A percentile compares a stretch with the other conserved stretches of the same genome.
phyloP scores from a whole-genome alignment of 2,329 filamentous ascomycete species.

The Balansia obtecta region DNA sequence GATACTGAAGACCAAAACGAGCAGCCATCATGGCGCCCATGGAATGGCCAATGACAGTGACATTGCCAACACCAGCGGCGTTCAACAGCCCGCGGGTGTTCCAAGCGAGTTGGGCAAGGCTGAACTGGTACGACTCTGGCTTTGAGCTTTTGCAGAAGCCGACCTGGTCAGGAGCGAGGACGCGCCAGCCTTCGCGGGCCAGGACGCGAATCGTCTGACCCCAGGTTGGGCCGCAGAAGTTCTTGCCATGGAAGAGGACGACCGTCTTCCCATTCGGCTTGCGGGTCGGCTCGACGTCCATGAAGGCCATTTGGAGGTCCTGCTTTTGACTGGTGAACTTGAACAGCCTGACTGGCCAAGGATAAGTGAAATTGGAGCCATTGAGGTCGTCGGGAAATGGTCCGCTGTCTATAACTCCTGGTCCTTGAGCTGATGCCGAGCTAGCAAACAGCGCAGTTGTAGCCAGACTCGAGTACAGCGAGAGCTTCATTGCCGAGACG shows the following conservation, averaged over 20 bases:
- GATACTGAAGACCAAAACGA: constrained; percentile 39
- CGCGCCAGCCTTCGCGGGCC: constrained; percentile 31
- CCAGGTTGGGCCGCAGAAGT: constrained; percentile 44
- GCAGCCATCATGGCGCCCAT: constrained; percentile 42
- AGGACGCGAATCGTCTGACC: constrained; percentile 31
- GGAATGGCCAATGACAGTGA: constrained; percentile 40
- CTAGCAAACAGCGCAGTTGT: constrained; percentile 10
- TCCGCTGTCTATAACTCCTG: constrained; percentile 21
- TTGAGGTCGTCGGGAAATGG: constrained; percentile 30
- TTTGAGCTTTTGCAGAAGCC: constrained; percentile 47
- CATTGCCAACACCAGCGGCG: constrained; percentile 28
- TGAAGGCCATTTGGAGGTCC: constrained; percentile 41
- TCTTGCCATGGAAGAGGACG: constrained; percentile 41
- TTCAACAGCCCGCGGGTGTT: constrained; percentile 37
- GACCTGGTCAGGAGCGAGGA: constrained; percentile 41
- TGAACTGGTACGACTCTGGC: constrained; percentile 37
- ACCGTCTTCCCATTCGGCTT: constrained; percentile 27
- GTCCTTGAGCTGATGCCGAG: constrained; percentile 13
- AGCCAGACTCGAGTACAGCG: constrained; percentile 9
- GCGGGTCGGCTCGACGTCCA: constrained; percentile 32
- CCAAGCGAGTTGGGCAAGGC: constrained; percentile 34
- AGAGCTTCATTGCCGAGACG: constrained; percentile 16
- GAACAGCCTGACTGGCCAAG: constrained; percentile 36
- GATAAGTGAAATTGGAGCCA: constrained; percentile 40
- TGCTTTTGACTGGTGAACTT: constrained; percentile 33